Base-by-base conservation (phyloP, 2,329 filamentous ascomycete species). In the Aspergillus melleus region DNA sequence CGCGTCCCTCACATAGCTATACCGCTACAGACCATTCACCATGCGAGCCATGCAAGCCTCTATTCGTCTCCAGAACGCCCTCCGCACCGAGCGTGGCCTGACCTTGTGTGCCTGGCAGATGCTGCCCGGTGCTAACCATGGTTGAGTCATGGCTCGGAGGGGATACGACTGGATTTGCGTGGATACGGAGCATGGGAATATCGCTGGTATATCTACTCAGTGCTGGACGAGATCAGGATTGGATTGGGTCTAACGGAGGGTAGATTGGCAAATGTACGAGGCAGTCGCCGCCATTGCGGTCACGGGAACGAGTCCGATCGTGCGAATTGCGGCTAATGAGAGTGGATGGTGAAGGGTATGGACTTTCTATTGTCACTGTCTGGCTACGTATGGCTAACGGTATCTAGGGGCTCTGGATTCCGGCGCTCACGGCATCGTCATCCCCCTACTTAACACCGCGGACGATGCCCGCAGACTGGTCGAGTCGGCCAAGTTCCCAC, bases 391-490 rank as follows among this genome's bases (percentile, higher is more conserved):
- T 52, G 26, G 16, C 12, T 19, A 51, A 51, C 26, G n/a, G n/a
- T 36, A 20, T 4, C 32, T 58, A 81, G 78, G 79, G 54, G 85
- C 85, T 11, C 77, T 88, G 42, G 85, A 87, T 65, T 75, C 83
- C 49, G 85, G 85, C 42, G 84, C 85, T 8, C 84, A 87, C 68
- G 85, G 84, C 8, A 47, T 47, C 19, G 74, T 86, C 29, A 83
- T 84, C 4, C 84, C 83, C 4, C 70, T 84, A 5, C 75, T 85
- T 36, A 79, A 83, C 62, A 83, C 79, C 0, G 79, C 79, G 11
- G 81, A 83, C 22, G 83, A 86, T 63, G 83, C 83, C 5, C 76
- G 75, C 63, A 78, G 74, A 26, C 74, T 86, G 29, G 83, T 85
- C 16, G 72, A 77, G 46, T 80, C 79, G 20, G 78, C 82, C 30